Conservation (phyloP, 768 basidiomycete genomes). For the Tephrocybe sp. region DNA sequence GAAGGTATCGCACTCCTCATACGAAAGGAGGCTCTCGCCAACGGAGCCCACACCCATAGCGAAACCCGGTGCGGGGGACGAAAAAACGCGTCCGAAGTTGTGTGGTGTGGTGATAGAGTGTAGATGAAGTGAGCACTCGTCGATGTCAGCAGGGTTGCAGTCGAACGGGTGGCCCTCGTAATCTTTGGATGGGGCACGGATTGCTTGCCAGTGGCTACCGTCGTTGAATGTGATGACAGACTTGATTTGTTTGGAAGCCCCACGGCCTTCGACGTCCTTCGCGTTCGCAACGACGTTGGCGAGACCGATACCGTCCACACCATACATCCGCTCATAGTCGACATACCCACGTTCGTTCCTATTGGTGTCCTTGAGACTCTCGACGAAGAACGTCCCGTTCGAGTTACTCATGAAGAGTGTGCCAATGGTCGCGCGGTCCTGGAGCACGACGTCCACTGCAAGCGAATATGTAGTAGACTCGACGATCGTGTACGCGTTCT, state of each 20-base stretch:
- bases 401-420: constrained; percentile 96
- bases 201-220: constrained; percentile 69
- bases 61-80: constrained; percentile 90
- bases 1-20: constrained; percentile 92
- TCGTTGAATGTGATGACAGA: constrained; percentile 91
- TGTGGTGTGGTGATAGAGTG: constrained; percentile 92
- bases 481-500: constrained; percentile 95
- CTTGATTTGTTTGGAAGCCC: constrained; percentile 69
- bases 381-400: constrained; percentile 93
- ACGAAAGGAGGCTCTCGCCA: constrained; percentile 63
- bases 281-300: constrained; percentile 87
- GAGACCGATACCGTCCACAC: constrained; percentile 87
- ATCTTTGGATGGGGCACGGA: constrained; percentile 60
- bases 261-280: constrained; percentile 75
- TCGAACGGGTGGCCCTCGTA: constrained; percentile 56
- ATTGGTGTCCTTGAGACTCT: constrained; percentile 91
- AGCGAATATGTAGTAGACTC: constrained; percentile 93
- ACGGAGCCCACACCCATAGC: constrained; percentile 97
- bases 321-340: constrained; percentile 88
- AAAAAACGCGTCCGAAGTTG: constrained; percentile 93
- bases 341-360: constrained; percentile 87
- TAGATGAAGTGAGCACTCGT: constrained; percentile 81
- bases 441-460: constrained; percentile 88
- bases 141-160: constrained; percentile 59
- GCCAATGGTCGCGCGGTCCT: constrained; percentile 66